A percentile compares a stretch with the other conserved stretches of the same genome.
Conservation (phyloP, 108 stramenopile species). For the Conticribra guillardii region DNA sequence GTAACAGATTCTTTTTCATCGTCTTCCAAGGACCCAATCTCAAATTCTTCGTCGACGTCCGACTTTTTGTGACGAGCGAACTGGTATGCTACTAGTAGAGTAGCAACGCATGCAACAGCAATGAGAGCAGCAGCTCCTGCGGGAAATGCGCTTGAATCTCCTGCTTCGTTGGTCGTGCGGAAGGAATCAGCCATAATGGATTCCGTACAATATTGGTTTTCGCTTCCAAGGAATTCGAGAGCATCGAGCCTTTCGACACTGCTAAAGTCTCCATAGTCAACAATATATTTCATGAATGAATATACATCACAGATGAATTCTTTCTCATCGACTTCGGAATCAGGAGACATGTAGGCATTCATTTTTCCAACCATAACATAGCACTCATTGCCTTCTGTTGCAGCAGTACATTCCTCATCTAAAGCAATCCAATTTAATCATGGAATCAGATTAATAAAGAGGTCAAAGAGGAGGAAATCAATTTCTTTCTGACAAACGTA, state of each 20-base stretch:
- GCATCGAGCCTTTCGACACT: neutral
- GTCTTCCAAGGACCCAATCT: neutral
- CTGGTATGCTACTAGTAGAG: neutral
- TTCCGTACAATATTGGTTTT: neutral
- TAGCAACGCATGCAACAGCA: neutral
- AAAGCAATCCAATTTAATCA: too few relatives aligned
- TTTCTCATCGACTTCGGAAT: neutral
- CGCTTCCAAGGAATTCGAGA: neutral
- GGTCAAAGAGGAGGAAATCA: too few relatives aligned
- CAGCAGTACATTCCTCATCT: neutral
- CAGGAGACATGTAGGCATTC: neutral
- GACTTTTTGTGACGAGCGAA: neutral
- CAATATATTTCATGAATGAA: neutral
- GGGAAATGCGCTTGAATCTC: neutral
- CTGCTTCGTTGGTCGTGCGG: neutral
- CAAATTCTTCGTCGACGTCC: neutral
- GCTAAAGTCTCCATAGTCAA: neutral
- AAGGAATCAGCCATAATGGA: neutral
- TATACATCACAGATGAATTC: neutral
- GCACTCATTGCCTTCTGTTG: neutral
- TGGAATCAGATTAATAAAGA: too few relatives aligned
- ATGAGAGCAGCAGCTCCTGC: neutral
- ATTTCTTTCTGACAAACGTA: too few relatives aligned
- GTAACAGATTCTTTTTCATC: neutral
- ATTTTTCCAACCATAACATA: neutral